Evolutionary conservation across 805 yeast genomes (phyloP), one percentile per base, ranked within the genome.

Genomic region (Ogataea saltuana): DNA sequence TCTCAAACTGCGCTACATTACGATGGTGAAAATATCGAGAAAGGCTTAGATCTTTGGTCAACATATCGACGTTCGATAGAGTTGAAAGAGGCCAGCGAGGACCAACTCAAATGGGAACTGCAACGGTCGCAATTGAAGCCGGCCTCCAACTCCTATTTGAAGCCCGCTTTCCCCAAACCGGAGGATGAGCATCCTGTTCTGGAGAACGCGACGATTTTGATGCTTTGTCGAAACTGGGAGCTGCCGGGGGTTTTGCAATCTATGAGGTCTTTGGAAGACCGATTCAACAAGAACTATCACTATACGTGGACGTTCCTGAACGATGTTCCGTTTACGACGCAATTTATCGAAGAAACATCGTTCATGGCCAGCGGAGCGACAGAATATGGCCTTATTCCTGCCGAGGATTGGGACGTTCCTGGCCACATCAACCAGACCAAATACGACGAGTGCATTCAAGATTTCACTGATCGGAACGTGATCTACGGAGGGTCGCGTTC

Each of bases 161-260:
- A 47, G 28, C 54, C 58, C 18, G 42, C 53, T 2, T 51, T 66
- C 18, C 60, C 69, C 2, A 39, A 49, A n/a, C 36, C 42, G 23
- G 37, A 21, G 9, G 27, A 37, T 7, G 3, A 22, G 3, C 34
- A 27, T 11, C 43, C 41, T 6, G 15, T 70, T 44, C 67, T 31
- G 83, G 95, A 87, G 56, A 89, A 88, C 60, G 97, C 97, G 3
- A 84, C 95, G 0, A 62, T 90, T 20, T 74, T 90, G 42, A 89
- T 90, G 96, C 75, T 90, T 20, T 95, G 86, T 29, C 70, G 97
- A 42, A 89, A 89, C 60, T 71, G 75, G 67, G 97, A 89, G 61
- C 63, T 89, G 9, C 71, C 74, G 9, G 89, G 84, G 1, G 96
- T 93, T 0, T 63, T 89, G 33, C 60, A 65, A 33, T 78, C 95